These are phyloP conservation scores for Chlorencoelia australis DNA, from an alignment of 2,329 filamentous ascomycete genomes.

Conservation along the genomic window DNA sequence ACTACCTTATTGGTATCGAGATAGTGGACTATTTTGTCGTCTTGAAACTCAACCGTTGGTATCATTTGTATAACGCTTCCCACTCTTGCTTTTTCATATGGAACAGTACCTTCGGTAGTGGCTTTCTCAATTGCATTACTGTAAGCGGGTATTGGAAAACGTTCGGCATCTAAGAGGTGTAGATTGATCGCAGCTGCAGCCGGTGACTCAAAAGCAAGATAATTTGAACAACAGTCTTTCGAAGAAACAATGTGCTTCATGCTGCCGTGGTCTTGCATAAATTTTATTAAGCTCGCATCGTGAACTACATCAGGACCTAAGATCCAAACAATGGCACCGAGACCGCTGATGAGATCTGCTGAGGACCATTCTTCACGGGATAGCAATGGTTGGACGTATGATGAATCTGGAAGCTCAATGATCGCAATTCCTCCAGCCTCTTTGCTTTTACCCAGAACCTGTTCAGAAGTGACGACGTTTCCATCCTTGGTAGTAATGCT, in stretches of 20 bases:
- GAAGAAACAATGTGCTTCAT: conserved; percentile 72
- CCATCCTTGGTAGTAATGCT: conserved; percentile 56
- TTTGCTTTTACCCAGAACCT: conserved; percentile 64
- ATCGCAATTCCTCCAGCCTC: conserved; percentile 68
- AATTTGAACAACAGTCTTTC: conserved; percentile 64
- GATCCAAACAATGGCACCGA: conserved; percentile 71
- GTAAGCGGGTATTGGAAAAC: conserved; percentile 63
- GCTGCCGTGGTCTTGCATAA: conserved; percentile 52
- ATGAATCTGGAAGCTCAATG: conserved; percentile 62
- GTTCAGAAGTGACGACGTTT: conserved; percentile 65
- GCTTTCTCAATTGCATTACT: conserved; percentile 35
- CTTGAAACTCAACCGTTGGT: conserved; percentile 28
- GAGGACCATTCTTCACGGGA: conserved; percentile 63
- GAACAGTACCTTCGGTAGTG: conserved; percentile 1
- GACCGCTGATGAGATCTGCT: conserved; percentile 51
- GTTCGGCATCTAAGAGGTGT: conserved; percentile 59
- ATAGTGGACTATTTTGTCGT: conserved; percentile 36
- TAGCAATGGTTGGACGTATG: conserved; percentile 62
- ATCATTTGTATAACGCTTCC: conserved; percentile 20
- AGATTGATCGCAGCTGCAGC: conserved; percentile 59
- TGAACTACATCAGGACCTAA: conserved; percentile 58
- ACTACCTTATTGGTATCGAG: conserved; percentile 38
- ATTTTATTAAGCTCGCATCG: conserved; percentile 53
- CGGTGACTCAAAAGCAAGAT: conserved; percentile 57
- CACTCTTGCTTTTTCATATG: conserved; percentile 17